Conservation (phyloP, 2,329 filamentous ascomycete species). For the Xylaria sp. region DNA sequence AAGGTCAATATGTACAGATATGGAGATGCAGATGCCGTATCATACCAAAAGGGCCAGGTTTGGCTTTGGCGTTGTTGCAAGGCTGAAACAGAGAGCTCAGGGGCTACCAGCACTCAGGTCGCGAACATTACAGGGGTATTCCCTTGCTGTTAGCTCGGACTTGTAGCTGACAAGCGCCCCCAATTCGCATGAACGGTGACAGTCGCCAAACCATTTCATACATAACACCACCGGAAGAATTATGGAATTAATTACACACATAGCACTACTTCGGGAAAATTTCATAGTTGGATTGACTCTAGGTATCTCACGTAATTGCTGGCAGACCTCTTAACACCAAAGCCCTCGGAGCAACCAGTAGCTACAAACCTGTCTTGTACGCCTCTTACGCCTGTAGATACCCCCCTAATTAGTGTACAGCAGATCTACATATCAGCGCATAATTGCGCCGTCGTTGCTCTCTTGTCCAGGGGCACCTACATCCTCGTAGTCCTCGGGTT, state of each 20-base stretch:
- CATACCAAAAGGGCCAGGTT: background rate
- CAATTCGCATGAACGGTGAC: background rate
- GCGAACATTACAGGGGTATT: slow-evolving; percentile 13
- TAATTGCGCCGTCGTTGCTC: slow-evolving; percentile 22
- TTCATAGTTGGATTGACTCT: slow-evolving; percentile 18
- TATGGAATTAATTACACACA: slow-evolving; percentile 4
- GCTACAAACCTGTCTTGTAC: slow-evolving; percentile 25
- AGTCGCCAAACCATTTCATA: background rate
- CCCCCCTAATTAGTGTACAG: slow-evolving; percentile 30
- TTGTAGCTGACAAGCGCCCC: background rate
- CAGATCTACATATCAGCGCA: slow-evolving; percentile 21
- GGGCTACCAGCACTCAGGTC: slow-evolving; percentile 11
- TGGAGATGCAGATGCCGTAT: background rate
- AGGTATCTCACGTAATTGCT: slow-evolving; percentile 32
- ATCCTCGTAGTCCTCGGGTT: slow-evolving; percentile 33
- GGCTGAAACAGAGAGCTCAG: slow-evolving; percentile 35
- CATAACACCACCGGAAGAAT: background rate
- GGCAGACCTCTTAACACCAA: slow-evolving; percentile 32
- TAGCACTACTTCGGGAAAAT: background rate
- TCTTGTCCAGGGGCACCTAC: slow-evolving; percentile 32
- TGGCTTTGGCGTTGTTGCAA: slow-evolving; percentile 27
- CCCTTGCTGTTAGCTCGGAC: background rate
- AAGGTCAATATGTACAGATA: slow-evolving; percentile 1
- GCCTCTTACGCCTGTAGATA: slow-evolving; percentile 19
- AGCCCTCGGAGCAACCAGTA: slow-evolving; percentile 23